Percentiles rank a stretch among this genome's conserved stretches.
These are phyloP conservation scores for Deinandra increscens DNA, from an alignment of 129 eudicot species.

Conservation along the genomic window DNA sequence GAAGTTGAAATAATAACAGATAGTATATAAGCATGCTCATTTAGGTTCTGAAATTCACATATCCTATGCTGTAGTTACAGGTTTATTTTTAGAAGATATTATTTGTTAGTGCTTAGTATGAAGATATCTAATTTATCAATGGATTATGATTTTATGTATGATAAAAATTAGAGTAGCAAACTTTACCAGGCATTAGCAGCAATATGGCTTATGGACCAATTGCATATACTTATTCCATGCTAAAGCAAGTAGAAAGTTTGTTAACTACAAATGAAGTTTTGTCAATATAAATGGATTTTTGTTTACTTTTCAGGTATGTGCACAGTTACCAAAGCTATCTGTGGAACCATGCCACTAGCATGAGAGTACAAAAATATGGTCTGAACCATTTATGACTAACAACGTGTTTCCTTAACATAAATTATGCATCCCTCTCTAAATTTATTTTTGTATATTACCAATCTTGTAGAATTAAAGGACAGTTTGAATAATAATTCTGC, in stretches of 20 bases:
- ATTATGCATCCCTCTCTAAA: neutral
- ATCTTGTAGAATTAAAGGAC: neutral
- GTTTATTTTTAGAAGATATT: neutral
- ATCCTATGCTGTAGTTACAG: neutral
- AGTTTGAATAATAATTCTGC: neutral
- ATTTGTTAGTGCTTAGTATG: neutral
- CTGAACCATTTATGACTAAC: constrained; percentile 8
- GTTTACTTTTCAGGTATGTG: constrained; percentile 59
- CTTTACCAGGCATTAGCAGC: neutral
- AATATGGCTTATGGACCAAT: neutral
- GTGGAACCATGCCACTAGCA: constrained; percentile 92
- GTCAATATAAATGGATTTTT: neutral
- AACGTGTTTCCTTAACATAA: neutral
- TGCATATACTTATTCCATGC: neutral
- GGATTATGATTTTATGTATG: neutral
- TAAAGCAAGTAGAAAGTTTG: neutral
- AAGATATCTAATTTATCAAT: neutral
- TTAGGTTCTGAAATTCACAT: neutral
- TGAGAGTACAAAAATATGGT: constrained; percentile 84
- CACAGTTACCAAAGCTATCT: constrained; percentile 91
- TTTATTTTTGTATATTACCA: neutral
- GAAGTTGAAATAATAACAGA: neutral
- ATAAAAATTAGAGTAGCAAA: neutral
- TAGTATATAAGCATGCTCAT: neutral
- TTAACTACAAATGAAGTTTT: neutral